Base-by-base conservation (phyloP, 768 basidiomycete species). In the Dentipellis fragilis region DNA sequence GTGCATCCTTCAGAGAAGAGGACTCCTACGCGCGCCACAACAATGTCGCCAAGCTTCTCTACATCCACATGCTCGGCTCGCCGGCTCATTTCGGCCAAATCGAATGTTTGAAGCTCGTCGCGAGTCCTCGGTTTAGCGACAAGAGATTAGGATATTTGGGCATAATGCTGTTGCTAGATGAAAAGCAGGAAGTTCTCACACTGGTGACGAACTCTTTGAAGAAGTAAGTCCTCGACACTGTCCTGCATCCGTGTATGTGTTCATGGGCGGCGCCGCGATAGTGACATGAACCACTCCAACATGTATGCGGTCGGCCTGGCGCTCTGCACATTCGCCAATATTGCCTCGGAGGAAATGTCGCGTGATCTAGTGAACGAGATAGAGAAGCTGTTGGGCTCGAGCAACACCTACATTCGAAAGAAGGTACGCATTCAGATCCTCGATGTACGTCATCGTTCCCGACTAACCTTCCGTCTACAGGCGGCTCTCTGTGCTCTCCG, bases 41-140 rank as follows among this genome's bases (percentile, higher is more conserved):
- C 77, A 98, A 94, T 71, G 85, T 99, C 67, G 95, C 94, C 56
- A 98, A 98, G 68, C 80, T 98, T 21, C 83, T 99, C 58, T 98
- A 99, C 74, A 96, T 96, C 72, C 91, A 95, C 68, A 97, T 99
- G 93, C 85, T 96, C 39, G 96, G 96, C 55, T 97, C 94, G 47
- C 92, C 93, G 9, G 96, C 96, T 34, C 96, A 99, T 69, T 99
- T 97, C 67, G 96, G 95, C 53, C 96, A 99, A 77, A 97, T 99
- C 69, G 93, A 95, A 75, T 94, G 93, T 71, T 74, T 93, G 63
- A 93, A 93, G 68, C 84, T 93, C 47, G 93, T 96, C 39, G 93
- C 93, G 35, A 92, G 92, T 66, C 93, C 93, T 14, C 80, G 94
- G 49, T 99, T 98, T 72, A 80, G 88, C 42, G 96, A 99, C 75